Conservation (phyloP, 345 rosid species). For the Schrenkiella parvula region DNA sequence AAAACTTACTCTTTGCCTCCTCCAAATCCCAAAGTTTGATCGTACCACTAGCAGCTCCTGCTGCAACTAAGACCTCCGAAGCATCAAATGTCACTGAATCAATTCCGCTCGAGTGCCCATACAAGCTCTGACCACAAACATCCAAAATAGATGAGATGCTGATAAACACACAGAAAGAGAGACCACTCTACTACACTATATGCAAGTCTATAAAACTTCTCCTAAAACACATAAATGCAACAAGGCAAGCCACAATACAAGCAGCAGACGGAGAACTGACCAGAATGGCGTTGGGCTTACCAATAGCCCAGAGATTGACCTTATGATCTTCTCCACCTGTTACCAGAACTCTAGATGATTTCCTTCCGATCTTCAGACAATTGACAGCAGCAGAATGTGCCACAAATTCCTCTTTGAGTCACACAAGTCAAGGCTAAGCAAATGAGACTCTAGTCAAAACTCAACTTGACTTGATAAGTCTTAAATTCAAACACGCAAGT, state of each 20-base stretch:
- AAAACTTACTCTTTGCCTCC: constrained; percentile 89
- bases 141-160: constrained; percentile 1
- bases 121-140: constrained; percentile 67
- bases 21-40: constrained; percentile 98
- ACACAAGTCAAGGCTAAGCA: constrained; percentile 46
- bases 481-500: constrained; percentile 24
- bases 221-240: not conserved
- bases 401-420: constrained; percentile 81
- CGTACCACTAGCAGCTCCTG: constrained; percentile 98
- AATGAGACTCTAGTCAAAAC: constrained; percentile 13
- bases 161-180: not conserved
- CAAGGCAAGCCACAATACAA: constrained; percentile 6
- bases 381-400: constrained; percentile 92
- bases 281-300: constrained; percentile 97
- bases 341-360: constrained; percentile 87
- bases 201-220: not conserved
- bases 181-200: not conserved
- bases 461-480: not conserved
- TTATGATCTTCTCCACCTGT: constrained; percentile 99
- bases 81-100: constrained; percentile 97
- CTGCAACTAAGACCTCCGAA: constrained; percentile 89
- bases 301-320: constrained; percentile 99
- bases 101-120: constrained; percentile 92
- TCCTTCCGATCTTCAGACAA: constrained; percentile 96
- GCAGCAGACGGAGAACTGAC: constrained; percentile 53